Base-by-base conservation (phyloP, 768 basidiomycete genomes). In the Astraeus odoratus region DNA sequence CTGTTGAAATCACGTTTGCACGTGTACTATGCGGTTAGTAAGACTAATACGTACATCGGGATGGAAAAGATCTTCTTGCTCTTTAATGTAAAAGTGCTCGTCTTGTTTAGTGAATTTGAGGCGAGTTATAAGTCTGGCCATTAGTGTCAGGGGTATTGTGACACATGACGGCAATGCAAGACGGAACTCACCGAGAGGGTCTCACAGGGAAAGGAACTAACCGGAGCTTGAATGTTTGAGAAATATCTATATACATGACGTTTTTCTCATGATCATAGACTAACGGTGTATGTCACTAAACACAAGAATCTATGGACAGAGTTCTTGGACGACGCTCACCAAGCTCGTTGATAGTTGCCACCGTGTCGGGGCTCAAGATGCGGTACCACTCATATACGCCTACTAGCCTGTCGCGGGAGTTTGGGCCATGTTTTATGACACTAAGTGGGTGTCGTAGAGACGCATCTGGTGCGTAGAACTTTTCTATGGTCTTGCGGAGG, bases 331-430 rank as follows among this genome's bases (percentile, higher is more conserved):
- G 7, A 20, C 6, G 16, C 37, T 16, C 37, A 39, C 37, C 37
- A 24, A 39, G 23, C 20, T 24, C 37, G 12, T 39, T 24, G 20
- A 39, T 39, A 7, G 22, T 39, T 15, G 37, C 37, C 23, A 39
- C 37, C 16, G 37, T 39, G 2, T 23, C 55, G 0, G 80, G 80
- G 10, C 77, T 80, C 56, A 83, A 57, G 25, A 81, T 64, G 30
- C 78, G 75, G 55, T 81, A 79, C 76, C 77, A 81, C 78, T 79
- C 77, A 52, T 75, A 78, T 19, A 83, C 70, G 7, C 71, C 75
- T 19, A 80, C 65, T 15, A 81, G 61, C 8, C 58, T 58, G 3
- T 75, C 71, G 43, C 79, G 68, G 9, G 78, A 80, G 41, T 68
- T 66, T 8, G 70, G 37, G 16, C 37, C 37, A 2, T 20, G 23